Evolutionary conservation across 2,329 filamentous ascomycete genomes (phyloP).

Genomic region (Phialocephala sp.): DNA sequence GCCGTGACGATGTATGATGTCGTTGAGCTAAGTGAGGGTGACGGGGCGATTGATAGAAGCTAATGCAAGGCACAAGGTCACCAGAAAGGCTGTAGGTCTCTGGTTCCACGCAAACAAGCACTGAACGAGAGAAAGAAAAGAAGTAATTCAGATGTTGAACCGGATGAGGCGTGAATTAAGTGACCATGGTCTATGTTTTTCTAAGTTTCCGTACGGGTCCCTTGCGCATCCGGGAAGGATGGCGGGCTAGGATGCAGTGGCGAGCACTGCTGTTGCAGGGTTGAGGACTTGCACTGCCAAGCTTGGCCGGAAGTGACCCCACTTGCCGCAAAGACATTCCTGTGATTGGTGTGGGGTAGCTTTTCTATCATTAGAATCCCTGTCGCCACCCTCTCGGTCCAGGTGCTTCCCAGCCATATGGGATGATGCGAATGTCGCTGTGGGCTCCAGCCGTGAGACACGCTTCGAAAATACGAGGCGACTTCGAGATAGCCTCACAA

Average conservation of each 20-base stretch:
- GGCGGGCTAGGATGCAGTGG: too few species aligned
- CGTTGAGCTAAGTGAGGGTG: slow-evolving; percentile 18
- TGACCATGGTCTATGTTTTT: background rate
- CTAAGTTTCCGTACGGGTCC: slow-evolving; percentile 3
- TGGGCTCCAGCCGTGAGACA: slow-evolving; percentile 13
- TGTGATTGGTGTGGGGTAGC: background rate
- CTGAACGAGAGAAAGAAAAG: slow-evolving; percentile 13
- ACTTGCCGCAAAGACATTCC: background rate
- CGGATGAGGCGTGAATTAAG: background rate
- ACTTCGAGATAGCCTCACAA: slow-evolving; percentile 21
- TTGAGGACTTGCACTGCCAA: too few species aligned
- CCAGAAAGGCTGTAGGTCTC: background rate
- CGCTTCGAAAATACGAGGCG: slow-evolving; percentile 22
- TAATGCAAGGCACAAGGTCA: slow-evolving; percentile 8
- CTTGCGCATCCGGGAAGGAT: background rate
- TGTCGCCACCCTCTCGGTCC: background rate
- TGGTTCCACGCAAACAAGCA: background rate
- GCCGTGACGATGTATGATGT: slow-evolving; percentile 22
- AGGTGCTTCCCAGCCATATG: background rate
- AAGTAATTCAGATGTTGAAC: slow-evolving; percentile 18
- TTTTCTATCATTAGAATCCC: background rate
- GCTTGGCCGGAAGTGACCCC: too few species aligned
- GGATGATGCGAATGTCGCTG: background rate
- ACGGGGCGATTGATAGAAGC: background rate
- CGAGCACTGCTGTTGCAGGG: too few species aligned